phyloP scores from a whole-genome alignment of 1,284 basidiomycete species.

The Ceratobasidium sp. region DNA sequence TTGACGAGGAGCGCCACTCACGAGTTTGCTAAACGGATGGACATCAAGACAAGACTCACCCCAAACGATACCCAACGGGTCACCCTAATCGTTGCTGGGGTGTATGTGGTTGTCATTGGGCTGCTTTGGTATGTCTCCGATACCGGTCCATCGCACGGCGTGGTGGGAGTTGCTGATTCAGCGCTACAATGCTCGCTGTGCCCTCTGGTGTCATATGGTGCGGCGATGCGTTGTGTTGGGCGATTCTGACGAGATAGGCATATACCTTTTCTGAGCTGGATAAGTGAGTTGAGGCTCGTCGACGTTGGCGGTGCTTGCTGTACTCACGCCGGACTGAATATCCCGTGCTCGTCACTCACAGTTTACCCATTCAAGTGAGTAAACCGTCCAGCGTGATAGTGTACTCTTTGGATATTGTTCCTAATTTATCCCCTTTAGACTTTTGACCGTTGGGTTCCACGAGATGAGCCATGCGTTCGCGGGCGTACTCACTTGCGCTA shows the following conservation, averaged over 20 bases:
- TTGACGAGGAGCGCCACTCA: not conserved
- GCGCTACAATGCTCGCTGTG: slow-evolving; percentile 3
- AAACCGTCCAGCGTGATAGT: not conserved
- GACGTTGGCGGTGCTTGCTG: not conserved
- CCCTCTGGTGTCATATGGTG: slow-evolving; percentile 14
- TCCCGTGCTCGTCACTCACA: slow-evolving; percentile 49
- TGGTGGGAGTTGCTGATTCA: slow-evolving; percentile 8
- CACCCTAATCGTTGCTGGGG: slow-evolving; percentile 79
- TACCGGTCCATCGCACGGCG: not conserved
- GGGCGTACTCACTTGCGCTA: slow-evolving; percentile 88
- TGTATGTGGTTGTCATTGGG: slow-evolving; percentile 73
- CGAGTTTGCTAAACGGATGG: slow-evolving; percentile 20
- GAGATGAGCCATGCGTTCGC: slow-evolving; percentile 88
- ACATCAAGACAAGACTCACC: slow-evolving; percentile 28
- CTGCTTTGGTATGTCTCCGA: slow-evolving; percentile 68
- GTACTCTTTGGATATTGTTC: not conserved
- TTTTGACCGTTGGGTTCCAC: slow-evolving; percentile 83
- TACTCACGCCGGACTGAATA: slow-evolving; percentile 23
- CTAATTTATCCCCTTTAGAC: not conserved
- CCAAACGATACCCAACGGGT: slow-evolving; percentile 64
- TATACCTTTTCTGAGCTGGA: slow-evolving; percentile 70
- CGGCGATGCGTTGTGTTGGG: not conserved
- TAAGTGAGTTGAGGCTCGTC: slow-evolving; percentile 62
- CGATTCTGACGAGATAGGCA: slow-evolving; percentile 61
- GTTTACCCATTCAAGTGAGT: slow-evolving; percentile 93